These are phyloP conservation scores for Aphanomyces stellatus DNA, from an alignment of 352 stramenopile species.

Conservation along the genomic window DNA sequence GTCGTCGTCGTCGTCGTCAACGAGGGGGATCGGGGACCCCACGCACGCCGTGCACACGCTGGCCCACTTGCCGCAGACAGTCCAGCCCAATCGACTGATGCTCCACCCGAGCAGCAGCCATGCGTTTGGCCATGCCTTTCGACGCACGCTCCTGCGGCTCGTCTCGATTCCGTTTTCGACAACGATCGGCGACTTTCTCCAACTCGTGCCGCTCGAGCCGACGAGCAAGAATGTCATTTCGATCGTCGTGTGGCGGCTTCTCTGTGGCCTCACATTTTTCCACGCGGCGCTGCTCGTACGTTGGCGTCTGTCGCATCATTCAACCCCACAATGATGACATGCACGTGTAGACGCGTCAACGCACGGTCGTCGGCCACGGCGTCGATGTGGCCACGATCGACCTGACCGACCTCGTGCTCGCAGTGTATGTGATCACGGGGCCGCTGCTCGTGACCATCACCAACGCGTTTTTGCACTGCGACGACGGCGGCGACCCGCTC, in stretches of 20 bases:
- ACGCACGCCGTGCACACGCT: too few species aligned
- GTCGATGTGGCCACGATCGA: constrained; percentile 1
- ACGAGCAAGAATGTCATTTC: background rate
- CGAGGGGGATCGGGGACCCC: too few species aligned
- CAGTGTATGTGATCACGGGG: constrained; percentile 8
- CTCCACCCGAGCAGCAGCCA: background rate
- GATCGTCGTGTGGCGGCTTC: constrained; percentile 6
- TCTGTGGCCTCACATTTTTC: constrained; percentile 12
- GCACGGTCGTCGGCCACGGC: background rate
- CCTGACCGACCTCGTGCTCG: background rate
- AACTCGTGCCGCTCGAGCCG: background rate
- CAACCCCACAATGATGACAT: background rate
- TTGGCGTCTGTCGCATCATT: background rate
- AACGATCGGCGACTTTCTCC: background rate
- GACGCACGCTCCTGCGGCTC: background rate
- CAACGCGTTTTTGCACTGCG: background rate
- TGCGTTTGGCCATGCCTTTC: background rate
- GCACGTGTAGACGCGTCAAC: constrained; percentile 5
- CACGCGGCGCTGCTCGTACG: constrained; percentile 9
- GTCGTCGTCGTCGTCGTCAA: background rate
- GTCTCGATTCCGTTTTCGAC: constrained; percentile 17
- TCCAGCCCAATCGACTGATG: background rate
- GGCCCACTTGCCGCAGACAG: background rate
- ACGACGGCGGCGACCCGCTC: background rate
- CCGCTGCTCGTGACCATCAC: background rate